Conservation (phyloP, 345 rosid genomes). For the Combretum micranthum region DNA sequence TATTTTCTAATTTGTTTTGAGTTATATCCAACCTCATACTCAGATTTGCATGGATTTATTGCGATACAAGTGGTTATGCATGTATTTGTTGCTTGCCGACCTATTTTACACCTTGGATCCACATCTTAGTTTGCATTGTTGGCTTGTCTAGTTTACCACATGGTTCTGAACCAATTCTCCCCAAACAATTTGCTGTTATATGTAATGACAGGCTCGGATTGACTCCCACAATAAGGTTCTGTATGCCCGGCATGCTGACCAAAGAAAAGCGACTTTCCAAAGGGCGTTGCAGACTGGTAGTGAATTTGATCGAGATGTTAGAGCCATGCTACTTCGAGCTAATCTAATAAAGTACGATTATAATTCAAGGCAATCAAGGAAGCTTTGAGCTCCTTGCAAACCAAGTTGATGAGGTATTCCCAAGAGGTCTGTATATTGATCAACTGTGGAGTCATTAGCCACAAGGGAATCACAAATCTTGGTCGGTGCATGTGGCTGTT, state of each 20-base stretch:
- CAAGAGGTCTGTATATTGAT: no score
- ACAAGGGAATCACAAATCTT: no score
- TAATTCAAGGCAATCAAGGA: constrained; percentile 53
- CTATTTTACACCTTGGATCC: no score
- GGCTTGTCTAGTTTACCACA: not conserved
- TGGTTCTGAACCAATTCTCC: not conserved
- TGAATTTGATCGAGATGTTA: constrained; percentile 84
- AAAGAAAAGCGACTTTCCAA: constrained; percentile 90
- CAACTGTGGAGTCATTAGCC: no score
- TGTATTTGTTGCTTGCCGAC: no score
- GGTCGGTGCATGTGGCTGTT: no score
- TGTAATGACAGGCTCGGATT: constrained; percentile 70
- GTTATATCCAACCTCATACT: not conserved
- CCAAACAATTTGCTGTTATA: not conserved
- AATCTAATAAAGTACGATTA: constrained; percentile 81
- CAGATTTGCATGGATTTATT: not conserved
- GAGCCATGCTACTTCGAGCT: constrained; percentile 82
- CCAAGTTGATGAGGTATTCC: no score
- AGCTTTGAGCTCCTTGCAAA: constrained; percentile 31
- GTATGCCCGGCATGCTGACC: constrained; percentile 96
- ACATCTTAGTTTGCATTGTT: not conserved
- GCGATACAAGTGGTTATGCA: not conserved
- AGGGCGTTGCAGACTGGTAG: constrained; percentile 88
- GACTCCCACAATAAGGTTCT: constrained; percentile 98
- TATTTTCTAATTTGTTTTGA: constrained; percentile 7